These are phyloP conservation scores for Aurinia saxatilis DNA, from an alignment of 345 rosid genomes.

Conservation along the genomic window DNA sequence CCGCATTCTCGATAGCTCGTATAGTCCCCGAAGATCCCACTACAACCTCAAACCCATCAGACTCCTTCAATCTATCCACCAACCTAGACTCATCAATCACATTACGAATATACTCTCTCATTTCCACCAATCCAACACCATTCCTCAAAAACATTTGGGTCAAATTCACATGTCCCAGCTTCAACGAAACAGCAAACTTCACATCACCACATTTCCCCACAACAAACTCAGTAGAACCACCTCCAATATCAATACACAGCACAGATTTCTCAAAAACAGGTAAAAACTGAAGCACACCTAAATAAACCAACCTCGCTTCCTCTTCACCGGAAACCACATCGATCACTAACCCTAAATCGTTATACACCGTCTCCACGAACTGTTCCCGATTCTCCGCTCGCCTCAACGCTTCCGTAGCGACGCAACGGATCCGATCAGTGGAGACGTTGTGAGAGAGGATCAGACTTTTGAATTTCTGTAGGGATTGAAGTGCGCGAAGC, in stretches of 20 bases:
- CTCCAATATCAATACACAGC: slow-evolving; percentile 58
- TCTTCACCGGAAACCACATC: slow-evolving; percentile 54
- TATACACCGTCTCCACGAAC: slow-evolving; percentile 29
- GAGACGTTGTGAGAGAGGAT: slow-evolving; percentile 34
- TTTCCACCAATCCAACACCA: slow-evolving; percentile 16
- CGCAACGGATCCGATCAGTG: slow-evolving; percentile 33
- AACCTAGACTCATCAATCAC: slow-evolving; percentile 40
- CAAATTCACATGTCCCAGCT: slow-evolving; percentile 57
- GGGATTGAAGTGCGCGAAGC: slow-evolving; percentile 38
- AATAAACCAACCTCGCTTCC: slow-evolving; percentile 50
- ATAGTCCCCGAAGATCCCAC: slow-evolving; percentile 67
- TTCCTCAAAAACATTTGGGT: slow-evolving; percentile 36
- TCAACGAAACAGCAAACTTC: slow-evolving; percentile 39
- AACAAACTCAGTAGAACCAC: slow-evolving; percentile 70
- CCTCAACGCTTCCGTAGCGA: slow-evolving; percentile 64
- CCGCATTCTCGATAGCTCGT: slow-evolving; percentile 57
- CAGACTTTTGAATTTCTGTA: slow-evolving; percentile 29
- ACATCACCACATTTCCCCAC: slow-evolving; percentile 49
- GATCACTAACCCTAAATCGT: slow-evolving; percentile 34
- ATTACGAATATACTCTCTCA: slow-evolving; percentile 40
- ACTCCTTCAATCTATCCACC: slow-evolving; percentile 34
- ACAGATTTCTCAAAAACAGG: slow-evolving; percentile 44
- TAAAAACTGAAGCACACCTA: slow-evolving; percentile 60
- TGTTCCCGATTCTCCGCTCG: slow-evolving; percentile 39
- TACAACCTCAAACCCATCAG: slow-evolving; percentile 47